Base-by-base conservation (phyloP, 2,329 filamentous ascomycete genomes). In the Phaeosphaeriaceae sp. region DNA sequence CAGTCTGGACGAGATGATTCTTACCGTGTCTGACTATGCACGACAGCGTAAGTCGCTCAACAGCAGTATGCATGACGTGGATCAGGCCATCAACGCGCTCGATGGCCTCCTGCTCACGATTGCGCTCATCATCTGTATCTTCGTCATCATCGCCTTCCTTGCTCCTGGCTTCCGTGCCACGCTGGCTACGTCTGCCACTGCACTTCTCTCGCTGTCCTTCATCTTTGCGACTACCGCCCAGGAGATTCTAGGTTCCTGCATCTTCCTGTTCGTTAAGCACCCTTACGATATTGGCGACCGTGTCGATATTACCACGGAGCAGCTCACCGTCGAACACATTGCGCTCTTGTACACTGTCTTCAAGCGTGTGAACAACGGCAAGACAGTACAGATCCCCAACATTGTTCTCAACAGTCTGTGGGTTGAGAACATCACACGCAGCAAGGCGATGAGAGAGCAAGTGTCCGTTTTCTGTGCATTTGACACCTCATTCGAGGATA, bases 211-310 rank as follows among this genome's bases (percentile, higher is more conserved):
- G 6, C 83, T 98, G n/a, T 97, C 94, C 3, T 99, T 99, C 80
- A 90, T 97, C 68, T 98, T 99, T 77, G 89, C 93, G 22, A 90
- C 90, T 55, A 97, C 93, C 1, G 89, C 90, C 3, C 93, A 97
- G 78, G 95, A 99, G 78, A 91, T 99, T 63, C 86, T 99, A n/a
- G 94, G 94, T 71, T 97, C 93, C 40, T 98, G 94, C 82, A 97
- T 99, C 72, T 99, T 99, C 82, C 82, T 99, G 1, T 99, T 99
- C 71, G 92, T 98, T 82, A 99, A 99, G 83, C 95, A 99, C 76
- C 94, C 95, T 0, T 98, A 91, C 76, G 95, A 99, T 75, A 93
- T 98, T 21, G 93, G 94, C 60, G 95, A 99, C 76, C 89, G 95
- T 24, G 91, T 98, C 45, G 93, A 97, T 69, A 90, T 98, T 63